These are phyloP conservation scores for Fusarium sp. DNA, from an alignment of 2,329 filamentous ascomycete species.

Conservation along the genomic window DNA sequence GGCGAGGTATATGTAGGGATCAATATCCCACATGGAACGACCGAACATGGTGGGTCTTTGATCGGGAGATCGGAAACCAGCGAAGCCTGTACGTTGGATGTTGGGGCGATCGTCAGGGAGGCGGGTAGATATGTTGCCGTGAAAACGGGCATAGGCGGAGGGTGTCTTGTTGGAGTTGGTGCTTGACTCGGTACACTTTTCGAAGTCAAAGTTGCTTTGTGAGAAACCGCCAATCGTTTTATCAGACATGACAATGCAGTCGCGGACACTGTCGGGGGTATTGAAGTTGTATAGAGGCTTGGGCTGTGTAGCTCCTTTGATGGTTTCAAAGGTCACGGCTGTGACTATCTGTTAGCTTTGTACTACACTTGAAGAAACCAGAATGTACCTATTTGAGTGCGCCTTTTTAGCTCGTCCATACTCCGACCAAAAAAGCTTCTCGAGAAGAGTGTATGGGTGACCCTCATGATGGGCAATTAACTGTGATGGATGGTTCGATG, in stretches of 20 bases:
- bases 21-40: constrained; percentile 86
- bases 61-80: constrained; percentile 88
- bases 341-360: constrained; percentile 7
- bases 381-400: constrained; percentile 64
- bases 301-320: constrained; percentile 73
- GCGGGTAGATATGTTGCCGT: constrained; percentile 87
- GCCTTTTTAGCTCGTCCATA: constrained; percentile 69
- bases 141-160: constrained; percentile 77
- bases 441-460: constrained; percentile 56
- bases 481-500: constrained; percentile 1
- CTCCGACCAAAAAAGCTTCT: constrained; percentile 70
- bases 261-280: constrained; percentile 57
- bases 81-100: constrained; percentile 84
- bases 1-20: constrained; percentile 88
- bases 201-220: constrained; percentile 75
- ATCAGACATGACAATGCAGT: constrained; percentile 86
- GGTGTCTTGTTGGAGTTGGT: constrained; percentile 26
- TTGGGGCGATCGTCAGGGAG: constrained; percentile 80
- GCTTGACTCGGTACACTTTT: constrained; percentile 5
- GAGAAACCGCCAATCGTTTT: constrained; percentile 89
- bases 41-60: constrained; percentile 85
- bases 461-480: constrained; percentile 57
- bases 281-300: constrained; percentile 74
- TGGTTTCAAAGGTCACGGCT: constrained; percentile 77
- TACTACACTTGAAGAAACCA: rapidly evolving